Conservation (phyloP, 495 filamentous ascomycete species). For the Penicillium cinerascens region DNA sequence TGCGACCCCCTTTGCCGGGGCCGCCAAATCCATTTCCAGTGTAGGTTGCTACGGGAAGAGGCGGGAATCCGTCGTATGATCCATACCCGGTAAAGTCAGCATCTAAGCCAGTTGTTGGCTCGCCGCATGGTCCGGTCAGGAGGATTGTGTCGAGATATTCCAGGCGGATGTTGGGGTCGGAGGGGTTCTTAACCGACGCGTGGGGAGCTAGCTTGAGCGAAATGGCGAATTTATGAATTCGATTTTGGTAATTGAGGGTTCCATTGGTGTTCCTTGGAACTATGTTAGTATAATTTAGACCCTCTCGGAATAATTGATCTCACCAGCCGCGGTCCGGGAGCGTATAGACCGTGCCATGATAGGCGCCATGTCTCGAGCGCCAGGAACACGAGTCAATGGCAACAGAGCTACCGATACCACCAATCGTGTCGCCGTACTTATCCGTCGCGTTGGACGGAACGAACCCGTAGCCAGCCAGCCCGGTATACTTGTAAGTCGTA, state of each 20-base stretch:
- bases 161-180: constrained; percentile 61
- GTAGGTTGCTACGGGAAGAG: constrained; percentile 64
- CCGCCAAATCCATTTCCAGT: constrained; percentile 72
- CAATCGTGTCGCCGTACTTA: constrained; percentile 71
- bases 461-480: constrained; percentile 68
- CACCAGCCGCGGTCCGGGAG: constrained; percentile 74
- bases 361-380: constrained; percentile 54
- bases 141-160: constrained; percentile 66
- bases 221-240: constrained; percentile 69
- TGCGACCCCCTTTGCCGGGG: constrained; percentile 54
- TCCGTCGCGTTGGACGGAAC: constrained; percentile 58
- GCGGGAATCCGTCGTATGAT: constrained; percentile 57
- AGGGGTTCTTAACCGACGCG: constrained; percentile 54
- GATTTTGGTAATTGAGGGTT: constrained; percentile 68
- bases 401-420: constrained; percentile 64
- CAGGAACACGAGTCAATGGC: constrained; percentile 61
- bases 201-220: constrained; percentile 51
- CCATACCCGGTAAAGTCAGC: constrained; percentile 54
- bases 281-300: constrained; percentile 19
- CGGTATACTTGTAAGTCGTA: constrained; percentile 61
- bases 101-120: constrained; percentile 70
- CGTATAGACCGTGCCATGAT: constrained; percentile 60
- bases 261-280: constrained; percentile 63
- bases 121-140: constrained; percentile 62
- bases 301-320: not conserved